Base-by-base conservation (phyloP, 805 yeast species). In the Yamadazyma takamatsuzukensis region DNA sequence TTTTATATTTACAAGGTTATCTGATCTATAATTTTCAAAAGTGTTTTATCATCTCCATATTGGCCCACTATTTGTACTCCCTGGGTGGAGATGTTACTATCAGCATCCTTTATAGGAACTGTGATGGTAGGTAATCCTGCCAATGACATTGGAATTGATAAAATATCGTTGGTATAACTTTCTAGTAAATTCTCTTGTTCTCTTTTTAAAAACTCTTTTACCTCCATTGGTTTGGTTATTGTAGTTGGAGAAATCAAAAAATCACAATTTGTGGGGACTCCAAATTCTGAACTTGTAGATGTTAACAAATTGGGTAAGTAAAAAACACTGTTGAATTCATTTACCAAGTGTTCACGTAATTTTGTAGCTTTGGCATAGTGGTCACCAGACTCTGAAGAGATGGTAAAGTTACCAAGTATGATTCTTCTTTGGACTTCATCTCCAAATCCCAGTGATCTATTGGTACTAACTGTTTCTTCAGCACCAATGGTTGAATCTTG, bases 101-200 rank as follows among this genome's bases (percentile, higher is more conserved):
- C 56, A 1, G 59, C 55, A 2, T 48, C 48, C 12, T n/a, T 15
- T 45, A 71, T 68, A 0, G 99, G 99, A 2, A 89, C 61, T 2
- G 83, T 73, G 8, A 90, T 69, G 0, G 95, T 76, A 1, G 99
- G 99, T 2, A 90, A 54, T 0, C 97, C 97, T 0, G 95, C 94
- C 37, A 94, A 59, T 1, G 95, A 88, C 25, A 93, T 83, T 0
- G 98, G 97, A 4, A 88, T 83, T 0, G 96, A 86, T 36, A 88
- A 69, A 0, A 83, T 76, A 56, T 93, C 99, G 54, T 87, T 84
- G 33, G 81, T 66, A 47, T 83, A 88, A 12, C 81, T 72, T 28
- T 76, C 76, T 4, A 82, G 65, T 3, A 82, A 72, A 26, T 71
- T 61, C 7, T 60, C 53, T 5, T 54, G 45, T 15, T 68, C 62